These are phyloP conservation scores for Paramecium bursaria DNA, from an alignment of 73 alveolate species.

Conservation along the genomic window DNA sequence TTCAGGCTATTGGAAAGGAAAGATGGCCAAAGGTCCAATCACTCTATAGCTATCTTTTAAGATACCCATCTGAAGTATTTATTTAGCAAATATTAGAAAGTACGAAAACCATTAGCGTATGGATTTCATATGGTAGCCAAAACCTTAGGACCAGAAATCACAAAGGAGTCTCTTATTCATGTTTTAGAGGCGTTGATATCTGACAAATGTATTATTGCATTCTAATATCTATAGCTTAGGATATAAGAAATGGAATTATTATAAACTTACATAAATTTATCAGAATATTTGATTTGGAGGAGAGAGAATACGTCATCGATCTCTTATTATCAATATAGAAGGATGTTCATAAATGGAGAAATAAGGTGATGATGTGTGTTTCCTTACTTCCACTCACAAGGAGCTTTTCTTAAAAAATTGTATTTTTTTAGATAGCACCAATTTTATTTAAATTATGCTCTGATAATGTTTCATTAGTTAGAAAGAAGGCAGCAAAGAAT, in stretches of 20 bases:
- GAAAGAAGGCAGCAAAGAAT: slow-evolving; percentile 67
- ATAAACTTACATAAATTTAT: slow-evolving; percentile 54
- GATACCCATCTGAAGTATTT: slow-evolving; percentile 51
- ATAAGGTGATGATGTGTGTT: slow-evolving; percentile 41
- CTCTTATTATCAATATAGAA: slow-evolving; percentile 22
- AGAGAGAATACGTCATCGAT: slow-evolving; percentile 67
- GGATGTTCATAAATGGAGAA: slow-evolving; percentile 68
- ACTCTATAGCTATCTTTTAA: slow-evolving; percentile 43
- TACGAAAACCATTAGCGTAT: slow-evolving; percentile 72
- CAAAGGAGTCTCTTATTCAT: slow-evolving; percentile 62
- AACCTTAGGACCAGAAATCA: slow-evolving; percentile 72
- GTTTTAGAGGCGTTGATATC: slow-evolving; percentile 60
- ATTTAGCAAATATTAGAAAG: slow-evolving; percentile 30
- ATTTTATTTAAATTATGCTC: slow-evolving; percentile 63
- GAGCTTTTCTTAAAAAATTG: slow-evolving; percentile 39
- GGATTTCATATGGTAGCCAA: slow-evolving; percentile 80
- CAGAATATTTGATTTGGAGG: slow-evolving; percentile 52
- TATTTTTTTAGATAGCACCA: slow-evolving; percentile 60
- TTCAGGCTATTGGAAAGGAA: slow-evolving; percentile 47
- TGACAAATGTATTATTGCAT: slow-evolving; percentile 60
- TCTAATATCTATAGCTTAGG: slow-evolving; percentile 11
- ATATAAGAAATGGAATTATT: slow-evolving; percentile 60
- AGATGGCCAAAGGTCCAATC: slow-evolving; percentile 44
- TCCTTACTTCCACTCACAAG: slow-evolving; percentile 48
- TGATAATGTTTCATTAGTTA: slow-evolving; percentile 67